These are phyloP conservation scores for Limonium bicolor DNA, from an alignment of 148 eudicot species.

Conservation along the genomic window DNA sequence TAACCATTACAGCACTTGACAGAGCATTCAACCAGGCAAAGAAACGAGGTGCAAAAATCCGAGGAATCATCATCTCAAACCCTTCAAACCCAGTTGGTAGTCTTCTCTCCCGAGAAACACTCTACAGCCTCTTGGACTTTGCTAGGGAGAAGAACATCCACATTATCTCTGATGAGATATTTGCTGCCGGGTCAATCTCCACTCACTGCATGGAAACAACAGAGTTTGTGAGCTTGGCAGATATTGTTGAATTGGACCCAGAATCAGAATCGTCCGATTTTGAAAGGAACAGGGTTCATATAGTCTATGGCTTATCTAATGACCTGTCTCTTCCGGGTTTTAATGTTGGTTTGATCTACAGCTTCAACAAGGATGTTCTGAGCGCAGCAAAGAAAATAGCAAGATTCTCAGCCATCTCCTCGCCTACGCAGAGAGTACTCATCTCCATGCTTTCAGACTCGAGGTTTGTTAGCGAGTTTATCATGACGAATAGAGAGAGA, in stretches of 20 bases:
- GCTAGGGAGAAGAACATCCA: constrained; percentile 89
- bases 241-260: constrained; percentile 40
- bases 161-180: constrained; percentile 52
- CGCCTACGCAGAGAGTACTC: constrained; percentile 60
- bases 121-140: constrained; percentile 55
- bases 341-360: constrained; percentile 59
- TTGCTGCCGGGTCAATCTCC: constrained; percentile 36
- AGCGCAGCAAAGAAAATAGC: constrained; percentile 50
- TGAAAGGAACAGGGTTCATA: constrained; percentile 49
- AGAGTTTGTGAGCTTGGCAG: constrained; percentile 60
- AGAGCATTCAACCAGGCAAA: constrained; percentile 73
- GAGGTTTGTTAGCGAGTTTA: constrained; percentile 31
- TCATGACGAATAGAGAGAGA: constrained; percentile 36
- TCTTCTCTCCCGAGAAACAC: constrained; percentile 44
- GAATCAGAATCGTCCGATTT: constrained; percentile 25
- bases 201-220: constrained; percentile 29
- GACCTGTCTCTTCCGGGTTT: constrained; percentile 69
- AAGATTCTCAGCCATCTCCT: constrained; percentile 66
- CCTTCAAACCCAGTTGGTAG: constrained; percentile 65
- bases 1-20: constrained; percentile 49
- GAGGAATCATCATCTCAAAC: constrained; percentile 70
- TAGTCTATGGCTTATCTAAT: constrained; percentile 57
- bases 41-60: constrained; percentile 72
- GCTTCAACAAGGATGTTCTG: constrained; percentile 48
- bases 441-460: constrained; percentile 63